phyloP scores from a whole-genome alignment of 2,329 filamentous ascomycete species.

The Fusarium sarcochroum region DNA sequence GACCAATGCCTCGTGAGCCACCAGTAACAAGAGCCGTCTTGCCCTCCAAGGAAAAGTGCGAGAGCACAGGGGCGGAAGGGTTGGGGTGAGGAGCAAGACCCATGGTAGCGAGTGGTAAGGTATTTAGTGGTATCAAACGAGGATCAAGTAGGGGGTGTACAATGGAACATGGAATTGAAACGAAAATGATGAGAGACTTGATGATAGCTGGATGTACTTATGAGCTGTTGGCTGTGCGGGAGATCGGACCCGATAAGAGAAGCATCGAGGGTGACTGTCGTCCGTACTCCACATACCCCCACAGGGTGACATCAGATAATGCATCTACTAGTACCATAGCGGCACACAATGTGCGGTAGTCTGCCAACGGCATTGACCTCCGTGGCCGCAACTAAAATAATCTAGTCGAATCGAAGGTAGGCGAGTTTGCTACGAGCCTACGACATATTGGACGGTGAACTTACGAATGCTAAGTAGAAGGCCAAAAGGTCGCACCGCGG shows the following conservation, averaged over 20 bases:
- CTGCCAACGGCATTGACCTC: neutral
- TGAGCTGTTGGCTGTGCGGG: neutral
- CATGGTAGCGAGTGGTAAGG: constrained; percentile 22
- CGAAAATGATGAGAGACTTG: neutral
- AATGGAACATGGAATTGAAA: neutral
- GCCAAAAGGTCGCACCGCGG: too few relatives aligned
- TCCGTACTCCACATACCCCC: neutral
- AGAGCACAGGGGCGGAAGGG: constrained; percentile 39
- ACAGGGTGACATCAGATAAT: neutral
- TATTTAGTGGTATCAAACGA: neutral
- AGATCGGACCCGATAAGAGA: too few relatives aligned
- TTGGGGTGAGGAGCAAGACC: constrained; percentile 41
- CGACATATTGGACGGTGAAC: too few relatives aligned
- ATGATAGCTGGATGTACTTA: neutral
- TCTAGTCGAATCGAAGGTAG: too few relatives aligned
- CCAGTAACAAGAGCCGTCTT: constrained; percentile 66
- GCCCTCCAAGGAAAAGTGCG: constrained; percentile 52
- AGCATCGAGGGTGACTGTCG: constrained; percentile 10
- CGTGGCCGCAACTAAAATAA: too few relatives aligned
- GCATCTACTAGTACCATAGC: too few relatives aligned
- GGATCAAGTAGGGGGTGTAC: neutral
- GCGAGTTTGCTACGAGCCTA: too few relatives aligned
- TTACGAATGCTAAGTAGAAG: too few relatives aligned
- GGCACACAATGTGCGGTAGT: neutral
- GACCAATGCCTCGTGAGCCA: constrained; percentile 65